Evolutionary conservation across 352 stramenopile genomes (phyloP), one percentile per base, ranked within the genome.

Genomic region (Globisporangium nodosum): DNA sequence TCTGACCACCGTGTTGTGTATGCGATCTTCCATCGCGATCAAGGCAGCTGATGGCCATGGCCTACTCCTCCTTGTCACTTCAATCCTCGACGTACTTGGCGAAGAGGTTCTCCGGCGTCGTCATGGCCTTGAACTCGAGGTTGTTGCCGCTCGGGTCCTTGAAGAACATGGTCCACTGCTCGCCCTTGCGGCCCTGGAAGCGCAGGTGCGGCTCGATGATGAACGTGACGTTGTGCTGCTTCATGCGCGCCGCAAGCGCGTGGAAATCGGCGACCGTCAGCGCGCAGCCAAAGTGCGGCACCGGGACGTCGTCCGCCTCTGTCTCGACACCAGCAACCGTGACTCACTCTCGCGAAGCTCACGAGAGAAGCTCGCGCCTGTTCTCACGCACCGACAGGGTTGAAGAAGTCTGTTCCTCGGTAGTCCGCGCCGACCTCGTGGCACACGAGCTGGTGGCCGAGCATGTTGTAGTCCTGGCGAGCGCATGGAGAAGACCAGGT

Each of bases 151-250:
- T 97, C 15, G 96, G 95, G 65, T 97, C 91, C 68, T 99, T 99
- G 78, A 99, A 99, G 73, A 99, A 99, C 97, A 99, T 99, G 39
- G 97, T 99, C 88, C 88, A 98, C 67, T 99, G 97, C 69, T 99
- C 97, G 8, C 97, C 96, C 54, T 97, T 96, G 61, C 84, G 77
- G 24, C 91, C 96, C 46, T 90, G 54, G 63, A 99, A 99, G 59
- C 96, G 80, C 43, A 98, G 69, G 66, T 98, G 94, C 18, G 96
- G 97, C 65, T 98, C 79, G 49, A 99, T 96, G 58, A 99, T 96
- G 68, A 98, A 99, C 43, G 94, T 66, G 21, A 98, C 81, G 31
- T 74, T 74, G 7, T 85, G 65, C 4, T 69, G 61, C 52, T 85
- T 65, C 16, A 99, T 62, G 11, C 90, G 77, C 58, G 96, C 60